Base-by-base conservation (phyloP, 1,284 basidiomycete species). In the Ceratobasidium papillatum region DNA sequence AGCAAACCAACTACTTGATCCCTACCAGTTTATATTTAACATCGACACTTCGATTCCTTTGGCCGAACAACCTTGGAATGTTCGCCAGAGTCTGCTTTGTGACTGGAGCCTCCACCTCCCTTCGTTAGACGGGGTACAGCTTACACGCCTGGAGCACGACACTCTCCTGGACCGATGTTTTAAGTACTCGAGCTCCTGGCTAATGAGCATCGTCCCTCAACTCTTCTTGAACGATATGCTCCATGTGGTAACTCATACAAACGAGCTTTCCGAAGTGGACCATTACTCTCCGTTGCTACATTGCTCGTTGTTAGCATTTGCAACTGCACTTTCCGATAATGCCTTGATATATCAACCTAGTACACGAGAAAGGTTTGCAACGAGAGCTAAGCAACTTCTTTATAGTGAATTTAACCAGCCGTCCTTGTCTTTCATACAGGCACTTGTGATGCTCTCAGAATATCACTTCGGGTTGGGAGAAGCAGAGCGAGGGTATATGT, bases 141-240 rank as follows among this genome's bases (percentile, higher is more conserved):
- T 52, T 19, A 36, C 64, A 19, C 27, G 64, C 3, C 64, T 52
- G 7, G 64, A 66, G n/a, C 64, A 66, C 19, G 64, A 66, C 64
- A 51, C 22, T 3, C 22, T 52, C 7, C 47, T 66, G 1, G 14
- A 52, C 41, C 30, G 64, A 17, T 52, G 49, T 38, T 66, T 66
- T 34, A 51, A 52, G 64, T 66, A 66, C 36, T 36, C 32, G 14
- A 41, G 19, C 27, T 36, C 32, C n/a, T 66, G 63, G 63, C 38
- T 51, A 25, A 32, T 65, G 32, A 19, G 27, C n/a, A 4, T 65
- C 2, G 43, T 65, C 19, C 63, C 63, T 14, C 25, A 34, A n/a
- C 27, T 65, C 17, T 65, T 65, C 32, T 22, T 65, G 47, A 12
- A 45, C 45, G 63, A 65, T 32, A 65, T 65, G 63, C 63, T 65